Base-by-base conservation (phyloP, 2,329 filamentous ascomycete species). In the Eutypa lata region DNA sequence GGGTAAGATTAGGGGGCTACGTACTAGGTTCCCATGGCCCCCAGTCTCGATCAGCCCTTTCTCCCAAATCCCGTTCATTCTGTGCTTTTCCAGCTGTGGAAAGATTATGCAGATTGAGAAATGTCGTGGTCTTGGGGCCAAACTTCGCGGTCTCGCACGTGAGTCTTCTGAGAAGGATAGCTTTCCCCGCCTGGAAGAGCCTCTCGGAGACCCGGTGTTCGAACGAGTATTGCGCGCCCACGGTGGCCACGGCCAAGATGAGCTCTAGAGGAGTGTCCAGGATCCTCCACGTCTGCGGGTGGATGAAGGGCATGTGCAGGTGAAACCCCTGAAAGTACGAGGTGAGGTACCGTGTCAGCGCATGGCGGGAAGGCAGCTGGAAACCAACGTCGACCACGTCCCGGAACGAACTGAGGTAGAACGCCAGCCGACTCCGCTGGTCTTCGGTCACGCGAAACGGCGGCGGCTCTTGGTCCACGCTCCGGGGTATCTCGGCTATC, bases 151-250 rank as follows among this genome's bases (percentile, higher is more conserved):
- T 54, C 16, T 64, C 60, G 2, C 58, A 60, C 0, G 51, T 47
- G 2, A 73, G 48, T 5, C 66, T 58, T n/a, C 71, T 65, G 49
- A 70, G 46, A 0, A 71, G 31, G 1, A 73, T 57, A 0, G 68
- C 58, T 49, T 68, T 71, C 0, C 63, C 68, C 1, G 68, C 65
- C 6, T 62, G 58, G 42, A 73, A 73, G 0, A 73, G 43, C 1
- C 62, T 60, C n/a, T 70, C 66, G 0, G 70, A 70, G 13, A 61
- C 65, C 1, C 63, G 64, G 2, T 67, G 65, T 55, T 73, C 71
- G 24, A 73, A 72, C 19, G 69, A 70, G 50, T 73, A 73, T 55
- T 73, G 71, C 0, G 71, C 69, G 0, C 70, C 70, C 3, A 73
- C 60, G 0, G 70, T 62, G 1, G 65, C 59, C 5, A 73, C 63